phyloP scores from a whole-genome alignment of 192 early-diverging fungal species.

The Lobosporangium transversale region DNA sequence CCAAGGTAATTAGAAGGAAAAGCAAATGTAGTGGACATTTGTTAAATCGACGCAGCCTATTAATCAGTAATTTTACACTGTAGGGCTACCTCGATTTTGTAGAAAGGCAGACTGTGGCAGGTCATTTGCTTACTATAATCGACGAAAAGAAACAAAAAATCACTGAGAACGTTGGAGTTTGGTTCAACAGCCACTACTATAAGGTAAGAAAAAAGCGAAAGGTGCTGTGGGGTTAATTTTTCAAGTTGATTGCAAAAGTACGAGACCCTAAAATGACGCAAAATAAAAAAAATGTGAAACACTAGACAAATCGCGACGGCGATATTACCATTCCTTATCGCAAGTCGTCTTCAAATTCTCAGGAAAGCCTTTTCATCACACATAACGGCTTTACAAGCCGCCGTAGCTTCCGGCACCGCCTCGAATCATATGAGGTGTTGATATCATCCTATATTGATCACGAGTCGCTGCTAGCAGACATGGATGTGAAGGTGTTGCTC shows the following conservation, averaged over 20 bases:
- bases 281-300: too few relatives aligned
- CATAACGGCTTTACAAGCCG: constrained; percentile 52
- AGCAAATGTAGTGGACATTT: neutral
- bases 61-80: neutral
- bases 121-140: constrained; percentile 56
- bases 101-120: constrained; percentile 52
- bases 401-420: constrained; percentile 11
- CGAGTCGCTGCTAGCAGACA: constrained; percentile 48
- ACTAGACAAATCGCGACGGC: constrained; percentile 52
- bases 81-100: constrained; percentile 57
- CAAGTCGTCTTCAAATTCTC: neutral
- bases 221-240: neutral
- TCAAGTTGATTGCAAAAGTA: neutral
- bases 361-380: constrained; percentile 25
- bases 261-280: too few relatives aligned
- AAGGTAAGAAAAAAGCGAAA: constrained; percentile 44
- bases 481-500: constrained; percentile 35
- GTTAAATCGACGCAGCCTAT: neutral
- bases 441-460: constrained; percentile 52
- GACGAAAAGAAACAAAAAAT: constrained; percentile 52
- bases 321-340: constrained; percentile 57
- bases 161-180: constrained; percentile 29
- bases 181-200: constrained; percentile 51
- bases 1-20: constrained; percentile 43
- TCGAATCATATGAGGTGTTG: constrained; percentile 50